Evolutionary conservation across 1,284 basidiomycete species (phyloP).

Genomic region (Fomitopsis palustris): DNA sequence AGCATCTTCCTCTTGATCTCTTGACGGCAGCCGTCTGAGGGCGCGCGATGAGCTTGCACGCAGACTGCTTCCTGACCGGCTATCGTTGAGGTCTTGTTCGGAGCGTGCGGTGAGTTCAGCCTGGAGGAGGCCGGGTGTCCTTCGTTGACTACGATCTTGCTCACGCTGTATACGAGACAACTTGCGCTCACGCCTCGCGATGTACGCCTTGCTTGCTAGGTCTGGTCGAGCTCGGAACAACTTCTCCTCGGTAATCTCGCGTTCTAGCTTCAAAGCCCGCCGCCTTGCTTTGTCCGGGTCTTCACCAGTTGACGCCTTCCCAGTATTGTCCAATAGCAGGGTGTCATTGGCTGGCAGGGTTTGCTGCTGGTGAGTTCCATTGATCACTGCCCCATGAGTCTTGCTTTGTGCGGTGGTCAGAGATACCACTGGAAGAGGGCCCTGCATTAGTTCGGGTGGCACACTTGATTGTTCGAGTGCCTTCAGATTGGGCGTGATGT

Average conservation of each 20-base stretch:
- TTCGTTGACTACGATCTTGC: neutral
- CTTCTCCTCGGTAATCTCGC: slow-evolving; percentile 22
- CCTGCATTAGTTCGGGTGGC: neutral
- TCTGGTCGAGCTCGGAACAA: slow-evolving; percentile 29
- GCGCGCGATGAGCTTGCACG: neutral
- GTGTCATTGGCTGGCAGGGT: neutral
- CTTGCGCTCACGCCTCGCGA: slow-evolving; percentile 2
- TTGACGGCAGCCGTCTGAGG: slow-evolving; percentile 12
- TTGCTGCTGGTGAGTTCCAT: neutral
- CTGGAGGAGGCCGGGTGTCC: neutral
- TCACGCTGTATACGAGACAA: neutral
- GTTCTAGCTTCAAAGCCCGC: slow-evolving; percentile 9
- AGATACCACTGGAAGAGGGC: neutral
- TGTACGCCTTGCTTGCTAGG: slow-evolving; percentile 11
- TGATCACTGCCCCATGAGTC: neutral
- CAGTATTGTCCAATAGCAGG: neutral
- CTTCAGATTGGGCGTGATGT: neutral
- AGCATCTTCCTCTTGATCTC: slow-evolving; percentile 15
- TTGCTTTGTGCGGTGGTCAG: neutral
- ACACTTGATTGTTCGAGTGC: neutral
- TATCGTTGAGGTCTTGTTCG: neutral
- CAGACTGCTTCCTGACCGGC: neutral
- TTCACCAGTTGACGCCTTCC: neutral
- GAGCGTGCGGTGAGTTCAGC: neutral
- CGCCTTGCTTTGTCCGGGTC: slow-evolving; percentile 40